Evolutionary conservation across 2,329 filamentous ascomycete genomes (phyloP).

Genomic region (Paracamarosporium sp.): DNA sequence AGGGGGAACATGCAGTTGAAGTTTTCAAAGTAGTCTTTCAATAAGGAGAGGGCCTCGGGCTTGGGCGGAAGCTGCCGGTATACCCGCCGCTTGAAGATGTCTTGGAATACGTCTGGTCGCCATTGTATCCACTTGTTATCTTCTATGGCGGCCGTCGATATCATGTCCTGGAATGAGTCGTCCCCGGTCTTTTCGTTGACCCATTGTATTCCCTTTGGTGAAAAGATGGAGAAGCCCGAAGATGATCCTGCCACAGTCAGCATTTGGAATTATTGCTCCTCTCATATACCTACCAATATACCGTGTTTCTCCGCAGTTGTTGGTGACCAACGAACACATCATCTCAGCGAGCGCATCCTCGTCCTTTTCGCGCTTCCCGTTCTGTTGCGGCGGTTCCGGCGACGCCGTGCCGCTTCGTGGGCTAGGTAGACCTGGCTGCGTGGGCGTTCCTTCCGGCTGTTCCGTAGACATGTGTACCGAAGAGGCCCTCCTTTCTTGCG

Average conservation of each 20-base stretch:
- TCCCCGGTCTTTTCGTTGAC: constrained; percentile 99
- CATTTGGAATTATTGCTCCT: neutral
- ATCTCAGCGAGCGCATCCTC: constrained; percentile 92
- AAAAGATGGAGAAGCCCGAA: constrained; percentile 98
- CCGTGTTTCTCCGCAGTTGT: constrained; percentile 90
- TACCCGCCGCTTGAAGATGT: constrained; percentile 84
- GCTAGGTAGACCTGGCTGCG: constrained; percentile 55
- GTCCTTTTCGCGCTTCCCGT: constrained; percentile 54
- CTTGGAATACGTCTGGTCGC: constrained; percentile 96
- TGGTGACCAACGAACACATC: constrained; percentile 98
- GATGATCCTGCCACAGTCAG: constrained; percentile 73
- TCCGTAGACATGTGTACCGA: constrained; percentile 44
- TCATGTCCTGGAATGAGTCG: constrained; percentile 92
- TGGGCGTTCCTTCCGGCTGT: constrained; percentile 46
- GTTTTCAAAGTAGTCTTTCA: constrained; percentile 96
- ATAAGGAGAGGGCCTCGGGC: constrained; percentile 82
- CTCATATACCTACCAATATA: constrained; percentile 77
- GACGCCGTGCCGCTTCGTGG: constrained; percentile 60
- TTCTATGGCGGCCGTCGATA: constrained; percentile 82
- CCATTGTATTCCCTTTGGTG: constrained; percentile 97
- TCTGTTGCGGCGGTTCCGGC: constrained; percentile 53
- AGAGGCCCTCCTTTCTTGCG: constrained; percentile 36
- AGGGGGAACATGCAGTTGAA: constrained; percentile 99
- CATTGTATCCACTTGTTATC: constrained; percentile 97
- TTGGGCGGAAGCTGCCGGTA: constrained; percentile 86